Evolutionary conservation across 345 rosid genomes (phyloP), one percentile per base, ranked within the genome.

Genomic region (Brassica cretica): DNA sequence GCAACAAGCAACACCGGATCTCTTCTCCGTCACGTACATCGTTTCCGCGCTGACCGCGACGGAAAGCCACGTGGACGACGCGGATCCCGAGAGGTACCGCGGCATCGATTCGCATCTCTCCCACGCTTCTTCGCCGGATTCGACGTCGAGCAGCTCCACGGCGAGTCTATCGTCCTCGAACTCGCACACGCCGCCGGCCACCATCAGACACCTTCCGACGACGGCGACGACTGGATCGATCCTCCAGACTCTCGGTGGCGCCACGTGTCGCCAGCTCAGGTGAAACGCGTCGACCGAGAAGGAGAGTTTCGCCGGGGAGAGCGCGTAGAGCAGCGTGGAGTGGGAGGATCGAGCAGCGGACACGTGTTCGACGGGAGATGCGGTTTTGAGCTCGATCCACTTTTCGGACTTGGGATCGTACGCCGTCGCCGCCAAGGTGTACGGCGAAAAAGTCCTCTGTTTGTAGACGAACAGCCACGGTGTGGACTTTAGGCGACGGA

Each of bases 221-320:
- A 83, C 14, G 8, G 90, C 89, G 0, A 90, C 94, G 24, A 92
- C 33, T 2, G 98, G 98, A 75, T 90, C 97, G 2, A 83, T 27
- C 32, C 96, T 82, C 93, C 93, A 89, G 1, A 85, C 73, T 14
- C 49, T 83, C 2, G 96, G 93, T 0, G 89, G 81, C 16, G 68
- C 70, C 41, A 76, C 90, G 74, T 86, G 86, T 81, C 82, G 86
- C 98, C 98, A 92, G 8, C 74, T 53, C 4, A 86, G 80, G 76
- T 87, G 89, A 72, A 94, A 84, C 1, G 91, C 85, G 83, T 94
- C 98, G 53, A 74, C 5, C 5, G 98, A 92, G 87, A 94, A 87
- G 8, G 91, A 89, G 60, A 90, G 68, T 53, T 39, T 82, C 33
- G 87, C 56, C 3, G 88, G 86, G 0, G 97, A 88, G 6, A 92